A percentile compares a stretch with the other conserved stretches of the same genome.
These are phyloP conservation scores for Paraurostyla sp. DNA, from an alignment of 73 alveolate genomes.

Conservation along the genomic window DNA sequence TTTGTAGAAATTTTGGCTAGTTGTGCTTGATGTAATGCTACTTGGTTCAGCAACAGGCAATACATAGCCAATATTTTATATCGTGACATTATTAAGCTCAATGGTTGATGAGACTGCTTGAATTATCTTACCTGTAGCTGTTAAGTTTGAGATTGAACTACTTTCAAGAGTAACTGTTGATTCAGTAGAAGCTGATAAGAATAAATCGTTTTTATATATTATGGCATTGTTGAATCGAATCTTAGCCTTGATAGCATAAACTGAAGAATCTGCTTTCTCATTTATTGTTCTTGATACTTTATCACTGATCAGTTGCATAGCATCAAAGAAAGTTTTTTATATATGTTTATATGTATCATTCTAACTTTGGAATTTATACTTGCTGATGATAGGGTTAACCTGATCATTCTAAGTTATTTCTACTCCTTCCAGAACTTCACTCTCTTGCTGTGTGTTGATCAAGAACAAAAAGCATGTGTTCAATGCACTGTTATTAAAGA, in stretches of 20 bases:
- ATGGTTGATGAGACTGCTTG: conserved; percentile 43
- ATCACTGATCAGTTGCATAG: conserved; percentile 9
- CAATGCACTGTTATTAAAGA: conserved; percentile 42
- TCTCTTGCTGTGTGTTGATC: conserved; percentile 37
- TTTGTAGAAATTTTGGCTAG: background rate
- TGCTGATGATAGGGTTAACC: background rate
- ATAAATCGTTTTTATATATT: conserved; percentile 38
- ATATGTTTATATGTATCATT: conserved; percentile 20
- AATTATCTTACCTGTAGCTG: conserved; percentile 10
- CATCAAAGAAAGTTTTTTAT: background rate
- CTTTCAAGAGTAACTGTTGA: conserved; percentile 1
- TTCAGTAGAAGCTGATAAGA: conserved; percentile 48
- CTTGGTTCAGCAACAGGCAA: too few species aligned
- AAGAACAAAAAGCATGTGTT: conserved; percentile 63
- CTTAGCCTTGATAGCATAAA: conserved; percentile 59
- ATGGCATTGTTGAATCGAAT: conserved; percentile 17
- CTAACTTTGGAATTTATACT: background rate
- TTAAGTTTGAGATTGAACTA: background rate
- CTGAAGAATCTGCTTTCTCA: conserved; percentile 58
- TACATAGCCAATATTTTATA: conserved; percentile 2
- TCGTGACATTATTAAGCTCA: conserved; percentile 19
- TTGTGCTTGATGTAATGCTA: background rate
- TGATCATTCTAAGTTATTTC: conserved; percentile 52
- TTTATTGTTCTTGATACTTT: conserved; percentile 47
- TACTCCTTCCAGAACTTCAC: background rate